Percentiles rank a stretch among this genome's conserved stretches.
Conservation (phyloP, 345 rosid genomes). For the Bruguiera gymnorhiza region DNA sequence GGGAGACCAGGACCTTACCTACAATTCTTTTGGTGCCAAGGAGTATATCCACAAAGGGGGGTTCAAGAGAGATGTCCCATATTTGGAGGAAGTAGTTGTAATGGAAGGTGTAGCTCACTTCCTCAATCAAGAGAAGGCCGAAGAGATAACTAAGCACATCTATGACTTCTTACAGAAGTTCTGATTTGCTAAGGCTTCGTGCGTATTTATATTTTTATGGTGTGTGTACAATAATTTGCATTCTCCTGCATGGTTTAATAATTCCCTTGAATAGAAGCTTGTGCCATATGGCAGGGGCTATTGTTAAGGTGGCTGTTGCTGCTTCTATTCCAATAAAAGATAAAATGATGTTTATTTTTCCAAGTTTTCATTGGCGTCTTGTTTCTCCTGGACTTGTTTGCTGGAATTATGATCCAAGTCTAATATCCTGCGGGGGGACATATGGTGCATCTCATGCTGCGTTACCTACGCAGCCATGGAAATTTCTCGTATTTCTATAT, state of each 20-base stretch:
- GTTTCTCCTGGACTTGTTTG: too few species aligned
- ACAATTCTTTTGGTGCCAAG: slow-evolving; percentile 19
- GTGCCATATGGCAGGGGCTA: too few species aligned
- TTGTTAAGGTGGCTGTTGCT: too few species aligned
- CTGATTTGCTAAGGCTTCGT: not conserved
- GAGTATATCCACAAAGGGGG: slow-evolving; percentile 31
- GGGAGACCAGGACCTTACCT: slow-evolving; percentile 34
- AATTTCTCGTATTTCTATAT: too few species aligned
- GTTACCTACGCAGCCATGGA: too few species aligned
- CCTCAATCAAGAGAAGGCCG: slow-evolving; percentile 33
- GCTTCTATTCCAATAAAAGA: too few species aligned
- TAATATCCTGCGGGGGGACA: too few species aligned
- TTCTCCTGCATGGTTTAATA: not conserved
- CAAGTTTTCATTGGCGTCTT: too few species aligned
- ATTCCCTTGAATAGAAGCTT: not conserved
- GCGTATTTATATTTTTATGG: too few species aligned
- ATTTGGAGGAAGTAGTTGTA: slow-evolving; percentile 29
- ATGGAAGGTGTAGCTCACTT: slow-evolving; percentile 42
- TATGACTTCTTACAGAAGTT: slow-evolving; percentile 29
- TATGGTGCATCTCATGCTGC: too few species aligned
- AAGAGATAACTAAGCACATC: slow-evolving; percentile 28
- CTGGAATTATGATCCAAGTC: too few species aligned
- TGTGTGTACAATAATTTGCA: not conserved
- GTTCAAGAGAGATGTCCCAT: slow-evolving; percentile 23
- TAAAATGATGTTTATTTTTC: too few species aligned